Base-by-base conservation (phyloP, 805 yeast species). In the Yarrowia keelungensis region DNA sequence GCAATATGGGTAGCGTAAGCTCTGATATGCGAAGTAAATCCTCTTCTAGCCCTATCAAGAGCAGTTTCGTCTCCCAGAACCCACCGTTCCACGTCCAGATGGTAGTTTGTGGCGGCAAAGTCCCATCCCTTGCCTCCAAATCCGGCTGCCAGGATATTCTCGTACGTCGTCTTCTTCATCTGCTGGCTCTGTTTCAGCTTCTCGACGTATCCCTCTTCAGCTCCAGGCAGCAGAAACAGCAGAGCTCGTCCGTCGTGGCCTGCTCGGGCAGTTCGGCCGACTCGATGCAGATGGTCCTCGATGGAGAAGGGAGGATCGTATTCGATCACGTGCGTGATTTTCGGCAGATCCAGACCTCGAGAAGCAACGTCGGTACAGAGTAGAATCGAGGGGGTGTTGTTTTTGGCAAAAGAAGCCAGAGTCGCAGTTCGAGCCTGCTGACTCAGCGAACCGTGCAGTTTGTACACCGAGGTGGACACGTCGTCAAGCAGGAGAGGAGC, bases 221-320 rank as follows among this genome's bases (percentile, higher is more conserved):
- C 84, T 0, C 97, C 97, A 0, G 99, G 99, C 41, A 94, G 80
- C 50, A 95, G 80, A 75, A 94, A 92, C 69, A 95, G 78, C 1
- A 87, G 77, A 1, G 98, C 90, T 46, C 83, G 83, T 77, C 99
- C 99, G 47, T 81, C 78, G 54, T 87, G 84, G 71, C 99, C 99
- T n/a, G 96, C 97, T 80, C 99, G 88, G 9, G 99, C 99, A 12
- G 98, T 92, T 81, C 99, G 87, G 67, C 99, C 99, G 69, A 93
- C 91, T 78, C 99, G 85, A 78, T 95, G 99, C 69, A 95, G 81
- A 82, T 95, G 99, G 76, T 95, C 99, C 71, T 92, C 98, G 5
- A 92, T 83, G 1, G 95, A 85, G 75, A 94, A 93, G 5, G 99
- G 97, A 2, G 99, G 97, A 76, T 95, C 99, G 74, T 88, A 89